phyloP scores from a whole-genome alignment of 306 rosid species.

The Chamaecrista fasciculata region DNA sequence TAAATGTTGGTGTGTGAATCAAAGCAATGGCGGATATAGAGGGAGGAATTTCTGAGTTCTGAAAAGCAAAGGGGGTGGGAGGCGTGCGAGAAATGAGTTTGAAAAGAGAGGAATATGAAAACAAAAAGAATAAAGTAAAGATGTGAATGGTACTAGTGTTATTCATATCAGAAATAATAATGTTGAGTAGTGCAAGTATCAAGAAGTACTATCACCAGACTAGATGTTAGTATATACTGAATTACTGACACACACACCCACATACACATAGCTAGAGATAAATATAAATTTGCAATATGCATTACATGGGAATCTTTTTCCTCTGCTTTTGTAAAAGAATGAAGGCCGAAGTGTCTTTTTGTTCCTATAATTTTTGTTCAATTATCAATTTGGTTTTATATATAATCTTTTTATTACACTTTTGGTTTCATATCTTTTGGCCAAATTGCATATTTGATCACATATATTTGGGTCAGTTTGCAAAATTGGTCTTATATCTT shows the following conservation, averaged over 20 bases:
- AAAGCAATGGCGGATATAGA: neutral
- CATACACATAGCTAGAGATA: no score
- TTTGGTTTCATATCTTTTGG: no score
- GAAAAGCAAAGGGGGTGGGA: constrained; percentile 20
- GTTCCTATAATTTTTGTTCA: no score
- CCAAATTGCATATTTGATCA: no score
- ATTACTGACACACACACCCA: no score
- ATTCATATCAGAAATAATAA: constrained; percentile 24
- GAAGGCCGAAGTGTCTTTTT: no score
- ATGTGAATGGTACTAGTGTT: constrained; percentile 25
- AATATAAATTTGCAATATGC: no score
- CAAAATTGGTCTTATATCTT: no score
- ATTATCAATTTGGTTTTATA: no score
- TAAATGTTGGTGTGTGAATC: no score
- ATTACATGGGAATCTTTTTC: constrained; percentile 61
- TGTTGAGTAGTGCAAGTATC: constrained; percentile 36
- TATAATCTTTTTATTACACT: no score
- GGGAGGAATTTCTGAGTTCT: constrained; percentile 11
- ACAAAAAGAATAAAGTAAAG: constrained; percentile 37
- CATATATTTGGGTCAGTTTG: no score
- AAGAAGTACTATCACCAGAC: constrained; percentile 40
- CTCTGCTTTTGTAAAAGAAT: constrained; percentile 37
- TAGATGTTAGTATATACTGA: constrained; percentile 24
- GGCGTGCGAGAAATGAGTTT: constrained; percentile 37
- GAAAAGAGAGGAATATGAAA: constrained; percentile 37